phyloP scores from a whole-genome alignment of 768 basidiomycete genomes.

The Neoboletus subvelutipes region DNA sequence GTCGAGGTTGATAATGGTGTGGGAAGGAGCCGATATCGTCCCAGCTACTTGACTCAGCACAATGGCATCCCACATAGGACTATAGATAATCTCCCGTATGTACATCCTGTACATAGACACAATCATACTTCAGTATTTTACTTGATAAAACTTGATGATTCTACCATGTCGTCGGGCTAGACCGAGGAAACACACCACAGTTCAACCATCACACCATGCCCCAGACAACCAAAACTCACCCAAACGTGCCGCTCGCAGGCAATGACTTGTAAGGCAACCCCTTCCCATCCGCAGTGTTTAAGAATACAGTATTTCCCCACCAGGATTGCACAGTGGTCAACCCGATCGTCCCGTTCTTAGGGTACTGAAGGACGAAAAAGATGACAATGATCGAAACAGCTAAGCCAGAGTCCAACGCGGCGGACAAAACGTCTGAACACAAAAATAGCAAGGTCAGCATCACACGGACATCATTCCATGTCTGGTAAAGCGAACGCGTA shows the following conservation, averaged over 20 bases:
- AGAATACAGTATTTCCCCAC: conserved; percentile 65
- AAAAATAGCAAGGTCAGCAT: conserved; percentile 16
- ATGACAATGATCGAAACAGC: conserved; percentile 55
- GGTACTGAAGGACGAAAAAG: conserved; percentile 67
- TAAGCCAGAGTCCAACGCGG: conserved; percentile 70
- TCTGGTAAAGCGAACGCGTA: conserved; percentile 8
- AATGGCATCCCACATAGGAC: background rate
- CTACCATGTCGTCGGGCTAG: conserved; percentile 16
- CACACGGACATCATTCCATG: background rate
- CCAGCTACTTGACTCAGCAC: conserved; percentile 1
- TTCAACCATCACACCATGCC: background rate
- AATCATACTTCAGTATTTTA: background rate
- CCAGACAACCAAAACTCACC: conserved; percentile 17
- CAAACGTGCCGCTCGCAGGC: conserved; percentile 23
- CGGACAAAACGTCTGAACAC: conserved; percentile 59
- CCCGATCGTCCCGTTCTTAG: conserved; percentile 59
- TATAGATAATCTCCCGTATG: background rate
- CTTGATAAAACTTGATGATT: background rate
- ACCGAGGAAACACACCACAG: background rate
- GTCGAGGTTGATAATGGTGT: conserved; percentile 1
- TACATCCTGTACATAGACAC: background rate
- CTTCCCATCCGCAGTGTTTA: conserved; percentile 22
- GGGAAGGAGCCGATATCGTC: background rate
- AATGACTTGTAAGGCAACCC: conserved; percentile 13
- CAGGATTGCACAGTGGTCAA: conserved; percentile 50